A percentile compares a stretch with the other conserved stretches of the same genome.
These are phyloP conservation scores for Coniosporium tulheliwenetii DNA, from an alignment of 2,329 filamentous ascomycete species.

Conservation along the genomic window DNA sequence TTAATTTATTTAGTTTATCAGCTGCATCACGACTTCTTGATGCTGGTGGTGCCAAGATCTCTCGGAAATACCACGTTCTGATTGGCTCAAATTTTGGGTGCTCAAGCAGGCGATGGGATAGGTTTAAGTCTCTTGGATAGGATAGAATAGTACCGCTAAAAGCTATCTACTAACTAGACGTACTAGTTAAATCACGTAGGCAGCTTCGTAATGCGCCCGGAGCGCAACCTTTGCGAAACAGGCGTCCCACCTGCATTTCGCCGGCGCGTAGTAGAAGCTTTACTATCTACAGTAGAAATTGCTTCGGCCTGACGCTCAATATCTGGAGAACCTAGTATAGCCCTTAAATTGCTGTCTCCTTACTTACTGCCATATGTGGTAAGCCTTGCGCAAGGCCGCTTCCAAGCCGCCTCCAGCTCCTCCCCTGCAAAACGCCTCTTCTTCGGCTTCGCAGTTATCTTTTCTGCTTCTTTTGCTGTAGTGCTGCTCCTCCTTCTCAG, in stretches of 20 bases:
- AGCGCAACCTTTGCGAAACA: not conserved
- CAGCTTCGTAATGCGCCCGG: not conserved
- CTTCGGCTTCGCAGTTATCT: not conserved
- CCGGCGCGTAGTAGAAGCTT: not conserved
- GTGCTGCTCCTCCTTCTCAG: not conserved
- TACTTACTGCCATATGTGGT: not conserved
- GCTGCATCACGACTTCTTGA: no score
- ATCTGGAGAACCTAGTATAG: not conserved
- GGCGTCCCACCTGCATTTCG: not conserved
- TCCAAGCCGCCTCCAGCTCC: not conserved
- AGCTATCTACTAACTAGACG: not conserved
- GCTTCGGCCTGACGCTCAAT: not conserved
- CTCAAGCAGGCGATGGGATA: no score
- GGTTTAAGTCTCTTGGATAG: not conserved
- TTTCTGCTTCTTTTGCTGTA: not conserved
- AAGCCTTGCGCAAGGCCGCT: not conserved
- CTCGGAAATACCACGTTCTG: no score
- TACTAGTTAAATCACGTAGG: not conserved
- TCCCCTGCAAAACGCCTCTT: not conserved
- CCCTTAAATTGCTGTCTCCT: not conserved
- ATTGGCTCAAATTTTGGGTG: no score
- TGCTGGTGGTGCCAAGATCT: no score
- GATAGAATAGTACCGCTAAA: not conserved
- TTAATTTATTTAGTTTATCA: no score
- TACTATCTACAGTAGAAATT: not conserved